These are phyloP conservation scores for Bimuria novae-zelandiae DNA, from an alignment of 2,329 filamentous ascomycete species.

Conservation along the genomic window DNA sequence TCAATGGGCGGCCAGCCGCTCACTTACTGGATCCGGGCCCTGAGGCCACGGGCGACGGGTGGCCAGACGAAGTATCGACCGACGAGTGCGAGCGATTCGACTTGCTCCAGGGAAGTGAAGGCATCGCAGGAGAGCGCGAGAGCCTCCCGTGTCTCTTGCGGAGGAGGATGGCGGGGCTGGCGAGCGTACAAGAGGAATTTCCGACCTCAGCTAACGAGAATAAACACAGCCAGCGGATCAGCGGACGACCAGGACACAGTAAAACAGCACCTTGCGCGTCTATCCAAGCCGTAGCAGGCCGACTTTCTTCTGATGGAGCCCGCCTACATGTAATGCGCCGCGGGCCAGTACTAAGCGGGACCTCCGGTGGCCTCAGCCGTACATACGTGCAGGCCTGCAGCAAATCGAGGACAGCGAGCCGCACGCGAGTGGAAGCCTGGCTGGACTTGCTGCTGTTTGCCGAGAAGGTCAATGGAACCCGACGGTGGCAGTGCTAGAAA, in stretches of 20 bases:
- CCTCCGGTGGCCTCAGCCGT: slow-evolving; percentile 34
- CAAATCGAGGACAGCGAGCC: slow-evolving; percentile 31
- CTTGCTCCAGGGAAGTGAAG: slow-evolving; percentile 45
- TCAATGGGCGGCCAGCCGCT: slow-evolving; percentile 28
- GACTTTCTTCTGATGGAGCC: slow-evolving; percentile 25
- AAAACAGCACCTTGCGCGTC: slow-evolving; percentile 13
- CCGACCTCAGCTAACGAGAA: slow-evolving; percentile 40
- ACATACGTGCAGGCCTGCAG: slow-evolving; percentile 35
- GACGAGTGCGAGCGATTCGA: slow-evolving; percentile 46
- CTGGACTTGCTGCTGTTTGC: slow-evolving; percentile 27
- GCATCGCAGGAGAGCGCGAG: slow-evolving; percentile 38
- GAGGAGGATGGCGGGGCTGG: slow-evolving; percentile 21
- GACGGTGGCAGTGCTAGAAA: slow-evolving; percentile 38
- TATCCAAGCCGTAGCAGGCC: slow-evolving; percentile 23
- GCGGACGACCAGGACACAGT: slow-evolving; percentile 22
- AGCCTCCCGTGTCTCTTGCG: slow-evolving; percentile 11
- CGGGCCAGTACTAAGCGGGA: slow-evolving; percentile 23
- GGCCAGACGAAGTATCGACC: slow-evolving; percentile 41
- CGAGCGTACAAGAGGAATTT: slow-evolving; percentile 14
- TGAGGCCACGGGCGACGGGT: slow-evolving; percentile 41
- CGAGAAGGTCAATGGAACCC: slow-evolving; percentile 20
- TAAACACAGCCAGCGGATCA: slow-evolving; percentile 26
- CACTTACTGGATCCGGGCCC: slow-evolving; percentile 36
- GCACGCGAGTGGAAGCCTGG: slow-evolving; percentile 24
- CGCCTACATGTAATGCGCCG: slow-evolving; percentile 20